phyloP scores from a whole-genome alignment of 2,329 filamentous ascomycete species.

The Fusarium compactum region DNA sequence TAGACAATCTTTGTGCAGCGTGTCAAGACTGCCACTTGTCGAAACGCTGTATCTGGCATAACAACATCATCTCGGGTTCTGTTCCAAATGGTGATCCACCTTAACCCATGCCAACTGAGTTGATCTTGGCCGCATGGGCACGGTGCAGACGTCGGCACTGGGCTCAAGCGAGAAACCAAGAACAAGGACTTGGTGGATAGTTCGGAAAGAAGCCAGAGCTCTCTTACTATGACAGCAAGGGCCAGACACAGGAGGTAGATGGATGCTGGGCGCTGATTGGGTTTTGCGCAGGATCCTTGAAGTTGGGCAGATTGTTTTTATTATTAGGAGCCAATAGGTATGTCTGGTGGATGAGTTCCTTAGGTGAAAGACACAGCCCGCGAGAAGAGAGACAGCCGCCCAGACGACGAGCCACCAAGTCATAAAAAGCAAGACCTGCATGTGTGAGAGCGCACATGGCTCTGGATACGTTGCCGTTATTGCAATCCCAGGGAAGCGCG shows the following conservation, averaged over 20 bases:
- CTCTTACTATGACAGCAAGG: constrained; percentile 38
- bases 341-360: constrained; percentile 4
- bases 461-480: constrained; percentile 11
- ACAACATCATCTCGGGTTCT: constrained; percentile 39
- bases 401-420: constrained; percentile 4
- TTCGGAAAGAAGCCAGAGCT: constrained; percentile 33
- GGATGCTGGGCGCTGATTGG: constrained; percentile 35
- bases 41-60: constrained; percentile 40
- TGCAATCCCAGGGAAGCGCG: constrained; percentile 10
- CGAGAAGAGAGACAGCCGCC: constrained; percentile 22
- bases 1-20: constrained; percentile 12
- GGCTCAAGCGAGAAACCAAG: constrained; percentile 39
- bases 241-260: constrained; percentile 36
- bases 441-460: constrained; percentile 23
- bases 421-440: constrained; percentile 3
- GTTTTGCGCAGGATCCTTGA: constrained; percentile 13
- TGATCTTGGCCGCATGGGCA: constrained; percentile 41
- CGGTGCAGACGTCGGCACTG: constrained; percentile 45
- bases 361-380: constrained; percentile 4
- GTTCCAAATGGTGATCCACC: constrained; percentile 43
- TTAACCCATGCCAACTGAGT: constrained; percentile 32
- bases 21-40: constrained; percentile 32
- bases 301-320: constrained; percentile 34
- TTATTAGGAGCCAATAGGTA: constrained; percentile 18
- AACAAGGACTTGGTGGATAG: constrained; percentile 41